Percentiles rank a stretch among this genome's conserved stretches.
phyloP scores from a whole-genome alignment of 257 asterid species.

The Salvia miltiorrhiza region DNA sequence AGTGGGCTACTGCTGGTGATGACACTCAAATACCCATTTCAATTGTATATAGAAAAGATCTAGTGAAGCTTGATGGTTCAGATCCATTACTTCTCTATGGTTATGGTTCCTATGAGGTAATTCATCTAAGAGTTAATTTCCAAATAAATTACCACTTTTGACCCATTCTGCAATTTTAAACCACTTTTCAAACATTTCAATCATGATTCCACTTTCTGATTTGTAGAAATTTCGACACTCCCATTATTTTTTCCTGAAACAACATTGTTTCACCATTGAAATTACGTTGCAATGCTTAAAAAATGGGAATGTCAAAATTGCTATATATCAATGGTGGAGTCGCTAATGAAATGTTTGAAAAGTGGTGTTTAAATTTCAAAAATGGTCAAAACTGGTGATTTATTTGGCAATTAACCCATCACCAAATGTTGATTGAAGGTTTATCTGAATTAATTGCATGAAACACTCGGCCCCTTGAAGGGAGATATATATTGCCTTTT shows the following conservation, averaged over 20 bases:
- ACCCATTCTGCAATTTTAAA: not conserved
- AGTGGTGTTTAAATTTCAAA: not conserved
- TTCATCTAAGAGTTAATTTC: not conserved
- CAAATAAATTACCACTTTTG: not conserved
- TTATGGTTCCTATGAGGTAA: constrained; percentile 97
- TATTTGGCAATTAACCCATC: not conserved
- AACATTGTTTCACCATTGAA: not conserved
- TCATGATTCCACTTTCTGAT: not conserved
- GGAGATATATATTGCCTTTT: not conserved
- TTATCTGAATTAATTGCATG: constrained; percentile 19
- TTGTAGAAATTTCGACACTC: too few species aligned
- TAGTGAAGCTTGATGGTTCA: constrained; percentile 82
- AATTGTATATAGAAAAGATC: constrained; percentile 61
- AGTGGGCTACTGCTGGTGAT: constrained; percentile 89
- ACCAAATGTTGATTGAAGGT: not conserved
- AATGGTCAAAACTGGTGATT: not conserved
- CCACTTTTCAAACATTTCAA: not conserved
- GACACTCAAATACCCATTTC: constrained; percentile 85
- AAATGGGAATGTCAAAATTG: not conserved
- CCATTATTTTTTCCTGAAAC: not conserved
- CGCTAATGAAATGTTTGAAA: not conserved
- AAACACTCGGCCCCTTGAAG: not conserved
- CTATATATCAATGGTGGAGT: not conserved
- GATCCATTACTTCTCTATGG: constrained; percentile 91
- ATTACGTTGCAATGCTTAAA: not conserved